Evolutionary conservation across 768 basidiomycete species (phyloP), one percentile per base, ranked within the genome.

Genomic region (Leccinum olivaceopallidum): DNA sequence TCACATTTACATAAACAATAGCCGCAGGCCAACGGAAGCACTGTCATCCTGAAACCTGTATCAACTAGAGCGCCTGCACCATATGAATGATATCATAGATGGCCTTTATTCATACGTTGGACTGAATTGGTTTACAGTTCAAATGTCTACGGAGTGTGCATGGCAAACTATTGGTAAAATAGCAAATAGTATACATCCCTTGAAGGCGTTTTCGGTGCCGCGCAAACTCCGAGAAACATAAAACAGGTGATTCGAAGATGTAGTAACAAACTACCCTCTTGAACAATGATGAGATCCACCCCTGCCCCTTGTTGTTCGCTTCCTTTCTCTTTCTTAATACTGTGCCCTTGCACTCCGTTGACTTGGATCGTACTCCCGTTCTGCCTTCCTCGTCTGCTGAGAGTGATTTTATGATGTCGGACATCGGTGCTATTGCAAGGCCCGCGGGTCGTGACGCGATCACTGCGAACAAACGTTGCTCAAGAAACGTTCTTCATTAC

Each of bases 281-380:
- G 67, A 34, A 1, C 62, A 66, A 32, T 62, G 55, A 4, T 39
- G 37, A 39, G 16, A 55, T 22, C 70, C 68, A 28, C 32, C 32
- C 32, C 32, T 32, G 32, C 32, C 32, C 32, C 32, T 32, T 32
- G 10, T 32, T 32, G 30, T 30, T 30, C 2, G 30, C 2, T 30
- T 90, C 67, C 85, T 78, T 60, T 90, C 89, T 65, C 79, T 78
- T 66, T 92, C 91, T 69, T 94, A 92, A 67, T 93, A 89, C 67
- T 80, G 84, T 26, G 92, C 92, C 52, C 83, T 76, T 26, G 89
- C 90, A 49, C 87, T 81, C 58, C 92, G 76, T 53, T 83, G 82
- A 60, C 92, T 76, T 0, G 92, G 92, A 70, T 94, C 92, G 67
- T 93, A 94, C 59, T 94, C 92, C 56, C 90, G 75, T 71, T 92